Conservation (phyloP, 345 rosid species). For the Passiflora organensis region DNA sequence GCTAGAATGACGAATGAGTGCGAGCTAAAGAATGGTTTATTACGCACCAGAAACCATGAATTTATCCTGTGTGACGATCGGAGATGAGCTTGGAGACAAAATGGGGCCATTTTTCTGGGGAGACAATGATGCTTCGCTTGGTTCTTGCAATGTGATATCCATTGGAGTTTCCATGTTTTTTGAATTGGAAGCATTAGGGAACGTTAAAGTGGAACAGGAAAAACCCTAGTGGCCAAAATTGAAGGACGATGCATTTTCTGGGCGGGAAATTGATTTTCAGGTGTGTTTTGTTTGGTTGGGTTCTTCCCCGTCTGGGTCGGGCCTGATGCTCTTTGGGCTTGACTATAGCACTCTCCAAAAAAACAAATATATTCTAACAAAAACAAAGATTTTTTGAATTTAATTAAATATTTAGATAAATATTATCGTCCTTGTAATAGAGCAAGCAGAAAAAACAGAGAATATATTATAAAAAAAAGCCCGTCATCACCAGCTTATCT, state of each 20-base stretch:
- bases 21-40: background rate
- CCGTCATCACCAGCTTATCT: no score
- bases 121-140: background rate
- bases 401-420: no score
- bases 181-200: background rate
- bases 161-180: conserved; percentile 12
- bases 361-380: no score
- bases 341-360: no score
- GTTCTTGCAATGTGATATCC: conserved; percentile 6
- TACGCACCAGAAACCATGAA: conserved; percentile 65
- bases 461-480: no score
- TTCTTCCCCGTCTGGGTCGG: no score
- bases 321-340: no score
- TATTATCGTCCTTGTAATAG: no score
- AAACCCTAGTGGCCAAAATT: background rate
- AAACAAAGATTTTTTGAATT: no score
- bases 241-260: background rate
- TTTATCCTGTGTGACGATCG: conserved; percentile 21
- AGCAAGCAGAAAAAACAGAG: no score
- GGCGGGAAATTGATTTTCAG: conserved; percentile 3
- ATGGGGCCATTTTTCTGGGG: conserved; percentile 1
- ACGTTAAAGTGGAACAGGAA: background rate
- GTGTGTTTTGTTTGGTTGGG: no score
- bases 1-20: background rate
- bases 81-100: conserved; percentile 13